Evolutionary conservation across 768 basidiomycete genomes (phyloP).

Genomic region (Epithele typhae): DNA sequence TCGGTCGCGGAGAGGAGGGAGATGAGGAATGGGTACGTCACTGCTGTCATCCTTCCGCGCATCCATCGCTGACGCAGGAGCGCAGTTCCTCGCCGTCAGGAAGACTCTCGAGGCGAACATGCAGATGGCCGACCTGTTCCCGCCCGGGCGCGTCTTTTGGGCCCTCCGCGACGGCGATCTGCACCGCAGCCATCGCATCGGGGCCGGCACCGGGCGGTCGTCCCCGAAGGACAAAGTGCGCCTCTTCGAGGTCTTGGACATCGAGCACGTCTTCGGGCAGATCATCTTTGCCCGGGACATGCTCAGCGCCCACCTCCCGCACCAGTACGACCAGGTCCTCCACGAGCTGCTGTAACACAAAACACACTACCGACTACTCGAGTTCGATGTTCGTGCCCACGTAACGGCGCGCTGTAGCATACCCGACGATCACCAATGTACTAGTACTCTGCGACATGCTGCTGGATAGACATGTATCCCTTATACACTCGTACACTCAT

Average conservation of each 20-base stretch:
- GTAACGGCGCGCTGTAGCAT: slow-evolving; percentile 8
- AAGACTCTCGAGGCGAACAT: slow-evolving; percentile 87
- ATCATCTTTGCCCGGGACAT: slow-evolving; percentile 80
- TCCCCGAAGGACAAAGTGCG: slow-evolving; percentile 49
- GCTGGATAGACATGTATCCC: not conserved
- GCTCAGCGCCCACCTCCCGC: slow-evolving; percentile 77
- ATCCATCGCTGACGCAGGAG: not conserved
- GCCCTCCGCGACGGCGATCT: slow-evolving; percentile 71
- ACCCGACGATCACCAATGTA: slow-evolving; percentile 1
- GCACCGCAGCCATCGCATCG: slow-evolving; percentile 47
- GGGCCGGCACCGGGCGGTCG: slow-evolving; percentile 4
- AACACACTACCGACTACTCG: too few relatives aligned
- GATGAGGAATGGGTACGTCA: slow-evolving; percentile 51
- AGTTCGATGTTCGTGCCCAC: too few relatives aligned
- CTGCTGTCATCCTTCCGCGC: not conserved
- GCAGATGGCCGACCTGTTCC: slow-evolving; percentile 65
- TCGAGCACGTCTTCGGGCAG: slow-evolving; percentile 74
- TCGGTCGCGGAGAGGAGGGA: slow-evolving; percentile 50
- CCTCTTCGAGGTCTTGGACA: slow-evolving; percentile 73
- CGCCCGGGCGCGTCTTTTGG: slow-evolving; percentile 78
- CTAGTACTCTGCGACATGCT: slow-evolving; percentile 1
- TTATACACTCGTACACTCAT: slow-evolving; percentile 10
- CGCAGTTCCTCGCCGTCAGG: slow-evolving; percentile 70
- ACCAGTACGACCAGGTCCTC: slow-evolving; percentile 73
- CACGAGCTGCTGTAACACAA: slow-evolving; percentile 53